Evolutionary conservation across 192 early-diverging fungal genomes (phyloP), one percentile per base, ranked within the genome.

Genomic region (Coemansia sp.): DNA sequence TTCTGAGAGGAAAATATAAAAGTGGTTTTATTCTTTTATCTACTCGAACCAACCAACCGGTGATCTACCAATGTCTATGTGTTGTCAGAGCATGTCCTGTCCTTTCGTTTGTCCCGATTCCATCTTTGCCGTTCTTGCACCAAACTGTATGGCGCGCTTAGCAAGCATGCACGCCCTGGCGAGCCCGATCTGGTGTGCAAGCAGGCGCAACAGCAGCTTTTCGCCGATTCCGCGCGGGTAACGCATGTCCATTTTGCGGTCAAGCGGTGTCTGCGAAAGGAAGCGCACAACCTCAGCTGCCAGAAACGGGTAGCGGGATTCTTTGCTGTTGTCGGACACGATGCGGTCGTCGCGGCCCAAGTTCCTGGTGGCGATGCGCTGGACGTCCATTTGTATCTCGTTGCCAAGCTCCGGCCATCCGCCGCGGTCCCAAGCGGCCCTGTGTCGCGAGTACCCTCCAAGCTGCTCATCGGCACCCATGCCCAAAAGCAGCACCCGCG

Each of bases 71-170:
- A 29, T 29, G 25, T 34, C 4, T 52, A 35, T 35, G 32, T 68
- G 34, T 20, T 8, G 61, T 43, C 57, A 72, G 5, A 79, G 55
- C 9, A 40, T 23, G 46, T 73, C 66, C 20, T 79, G 76, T 9
- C 76, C 78, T 35, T 67, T 70, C 17, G 66, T 66, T 48, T 70
- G 61, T 3, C 66, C 57, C 8, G 72, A 67, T 29, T 75, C 71
- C 95, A 98, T 96, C 79, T 94, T 95, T n/a, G 96, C 96, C 0
- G 93, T 95, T 20, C 92, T 84, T 0, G 95, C 93, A 6, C 96
- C 96, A 86, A 98, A 98, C 75, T 98, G 96, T 50, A 98, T 92
- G 3, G 96, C 96, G n/a, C 94, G 81, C 67, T 98, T 98, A 15
- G 79, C 83, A 86, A 90, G 66, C 91, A 87, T 20, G 67, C 74